Evolutionary conservation across 768 basidiomycete genomes (phyloP), one percentile per base, ranked within the genome.

Genomic region (Tricholoma terreum): DNA sequence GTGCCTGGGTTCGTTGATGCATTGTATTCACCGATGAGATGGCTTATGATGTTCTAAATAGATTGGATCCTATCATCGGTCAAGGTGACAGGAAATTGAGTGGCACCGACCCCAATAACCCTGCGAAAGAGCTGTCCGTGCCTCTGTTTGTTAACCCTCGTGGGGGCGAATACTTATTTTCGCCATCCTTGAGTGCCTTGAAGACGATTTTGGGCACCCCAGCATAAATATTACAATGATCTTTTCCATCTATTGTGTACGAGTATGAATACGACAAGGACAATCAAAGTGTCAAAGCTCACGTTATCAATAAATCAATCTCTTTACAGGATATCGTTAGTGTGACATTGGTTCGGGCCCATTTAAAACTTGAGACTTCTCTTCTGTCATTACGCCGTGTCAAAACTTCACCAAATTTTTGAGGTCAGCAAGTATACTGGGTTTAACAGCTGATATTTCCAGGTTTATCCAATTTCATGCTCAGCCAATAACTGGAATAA

Each of bases 401-500:
- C 27, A n/a, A 38, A 36, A 19, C 4, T 3, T 15, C 4, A 12
- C 8, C 9, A 21, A 4, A 27, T 19, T 42, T 17, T 42, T 10
- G 19, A 8, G 30, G 21, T 27, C 4, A n/a, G 1, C 24, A 48
- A 30, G 27, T n/a, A 49, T 2, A 17, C 38, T 24, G 49, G 9
- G 9, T 10, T 14, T 30, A 27, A 33, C 14, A 9, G 24, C 14
- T 33, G 46, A 11, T 35, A 14, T n/a, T 34, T 35, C 15, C 10
- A 40, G 33, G 24, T n/a, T 79, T 69, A 89, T 58, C 82, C 84
- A 45, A 91, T 90, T 72, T 98, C 95, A 62, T 98, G 90, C 67
- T 97, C 95, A 1, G 92, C 92, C 53, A 98, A 75, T 11, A 98
- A 79, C 95, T 95, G 65, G 11, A 42, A 31, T 56, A 27, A 12